Evolutionary conservation across 495 filamentous ascomycete genomes (phyloP).

Genomic region (Clavariopsis aquatica): DNA sequence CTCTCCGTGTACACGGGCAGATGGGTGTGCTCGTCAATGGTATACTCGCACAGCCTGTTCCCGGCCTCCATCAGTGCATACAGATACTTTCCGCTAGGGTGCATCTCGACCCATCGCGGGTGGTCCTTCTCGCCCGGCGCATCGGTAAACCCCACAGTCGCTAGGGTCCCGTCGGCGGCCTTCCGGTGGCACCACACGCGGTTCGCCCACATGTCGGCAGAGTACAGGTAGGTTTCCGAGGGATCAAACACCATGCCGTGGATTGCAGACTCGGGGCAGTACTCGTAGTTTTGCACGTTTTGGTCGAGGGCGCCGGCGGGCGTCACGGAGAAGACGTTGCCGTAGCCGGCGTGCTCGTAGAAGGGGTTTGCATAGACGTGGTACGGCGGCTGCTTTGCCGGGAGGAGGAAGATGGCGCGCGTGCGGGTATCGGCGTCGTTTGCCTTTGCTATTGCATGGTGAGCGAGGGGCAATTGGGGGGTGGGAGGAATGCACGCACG

Average conservation of each 20-base stretch:
- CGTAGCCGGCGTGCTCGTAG: constrained; percentile 78
- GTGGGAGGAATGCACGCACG: constrained; percentile 54
- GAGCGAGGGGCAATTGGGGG: not conserved
- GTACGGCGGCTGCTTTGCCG: constrained; percentile 72
- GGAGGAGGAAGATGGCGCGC: constrained; percentile 80
- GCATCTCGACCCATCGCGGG: constrained; percentile 82
- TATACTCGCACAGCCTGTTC: constrained; percentile 75
- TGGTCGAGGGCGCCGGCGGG: constrained; percentile 59
- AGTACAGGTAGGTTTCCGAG: constrained; percentile 81
- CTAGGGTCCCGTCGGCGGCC: constrained; percentile 62
- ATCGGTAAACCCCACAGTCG: constrained; percentile 65
- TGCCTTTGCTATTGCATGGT: constrained; percentile 58
- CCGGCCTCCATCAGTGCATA: constrained; percentile 86
- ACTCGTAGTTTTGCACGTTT: constrained; percentile 79
- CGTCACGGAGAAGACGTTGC: constrained; percentile 74
- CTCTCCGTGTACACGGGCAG: constrained; percentile 80
- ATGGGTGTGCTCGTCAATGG: constrained; percentile 72
- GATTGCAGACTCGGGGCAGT: constrained; percentile 71
- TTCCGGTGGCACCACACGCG: constrained; percentile 86
- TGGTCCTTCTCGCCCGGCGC: constrained; percentile 72
- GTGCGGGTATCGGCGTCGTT: constrained; percentile 71
- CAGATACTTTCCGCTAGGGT: constrained; percentile 71
- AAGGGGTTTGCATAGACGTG: constrained; percentile 84
- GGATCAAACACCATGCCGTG: constrained; percentile 90
- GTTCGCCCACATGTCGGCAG: constrained; percentile 79